Conservation (phyloP, 257 asterid species). For the Ilex asprella region DNA sequence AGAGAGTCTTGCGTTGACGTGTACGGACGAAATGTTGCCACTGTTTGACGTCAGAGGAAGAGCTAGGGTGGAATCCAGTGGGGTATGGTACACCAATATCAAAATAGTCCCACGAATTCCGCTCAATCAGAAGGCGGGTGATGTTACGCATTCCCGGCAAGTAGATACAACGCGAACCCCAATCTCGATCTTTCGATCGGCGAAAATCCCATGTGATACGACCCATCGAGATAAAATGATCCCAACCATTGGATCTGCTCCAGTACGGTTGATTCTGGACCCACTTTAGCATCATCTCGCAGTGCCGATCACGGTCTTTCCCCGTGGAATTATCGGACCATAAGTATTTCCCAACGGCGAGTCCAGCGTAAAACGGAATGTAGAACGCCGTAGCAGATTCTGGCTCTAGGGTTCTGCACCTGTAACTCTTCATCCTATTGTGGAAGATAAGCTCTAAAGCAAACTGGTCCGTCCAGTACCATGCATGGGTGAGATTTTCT, state of each 20-base stretch:
- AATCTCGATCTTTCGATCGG: neutral
- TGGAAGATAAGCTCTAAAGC: neutral
- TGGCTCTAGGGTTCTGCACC: neutral
- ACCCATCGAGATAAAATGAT: neutral
- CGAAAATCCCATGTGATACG: neutral
- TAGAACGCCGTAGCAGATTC: slow-evolving; percentile 1
- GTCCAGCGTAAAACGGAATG: neutral
- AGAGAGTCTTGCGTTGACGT: neutral
- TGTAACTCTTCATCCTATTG: neutral
- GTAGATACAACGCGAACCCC: neutral
- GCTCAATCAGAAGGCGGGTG: neutral
- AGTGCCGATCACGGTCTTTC: neutral
- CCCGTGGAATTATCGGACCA: neutral
- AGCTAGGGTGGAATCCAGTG: slow-evolving; percentile 1
- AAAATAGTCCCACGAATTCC: neutral
- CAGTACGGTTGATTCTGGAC: neutral
- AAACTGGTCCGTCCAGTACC: slow-evolving; percentile 1
- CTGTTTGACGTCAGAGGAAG: neutral
- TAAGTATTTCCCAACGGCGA: neutral
- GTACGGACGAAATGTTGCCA: neutral
- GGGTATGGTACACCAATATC: neutral
- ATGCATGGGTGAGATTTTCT: neutral
- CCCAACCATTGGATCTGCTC: neutral
- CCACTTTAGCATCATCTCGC: neutral
- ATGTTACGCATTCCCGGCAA: neutral